These are phyloP conservation scores for Pythium oligandrum DNA, from an alignment of 352 stramenopile genomes.

Conservation along the genomic window DNA sequence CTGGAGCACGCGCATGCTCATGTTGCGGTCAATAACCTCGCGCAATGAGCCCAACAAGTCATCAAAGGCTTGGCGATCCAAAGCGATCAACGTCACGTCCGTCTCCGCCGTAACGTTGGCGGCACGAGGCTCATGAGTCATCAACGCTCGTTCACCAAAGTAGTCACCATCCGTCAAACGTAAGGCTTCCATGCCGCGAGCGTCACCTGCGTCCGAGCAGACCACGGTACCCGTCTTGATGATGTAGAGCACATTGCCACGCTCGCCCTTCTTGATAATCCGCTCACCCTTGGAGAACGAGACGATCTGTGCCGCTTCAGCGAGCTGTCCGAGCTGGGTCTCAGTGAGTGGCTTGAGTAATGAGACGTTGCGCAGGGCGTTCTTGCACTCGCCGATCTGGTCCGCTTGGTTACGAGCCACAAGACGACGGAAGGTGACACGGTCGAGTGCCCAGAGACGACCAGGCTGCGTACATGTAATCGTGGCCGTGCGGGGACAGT, in stretches of 20 bases:
- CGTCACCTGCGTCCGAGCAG: slow-evolving; percentile 49
- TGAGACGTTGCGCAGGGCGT: slow-evolving; percentile 51
- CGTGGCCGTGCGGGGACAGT: slow-evolving; percentile 91
- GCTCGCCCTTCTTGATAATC: slow-evolving; percentile 83
- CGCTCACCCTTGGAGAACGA: slow-evolving; percentile 61
- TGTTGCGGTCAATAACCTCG: slow-evolving; percentile 89
- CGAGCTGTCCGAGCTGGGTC: slow-evolving; percentile 51
- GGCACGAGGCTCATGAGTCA: slow-evolving; percentile 84
- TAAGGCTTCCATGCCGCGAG: slow-evolving; percentile 33
- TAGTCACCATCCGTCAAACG: slow-evolving; percentile 73
- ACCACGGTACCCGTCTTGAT: slow-evolving; percentile 69
- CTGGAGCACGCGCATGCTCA: slow-evolving; percentile 73
- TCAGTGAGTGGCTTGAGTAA: slow-evolving; percentile 52
- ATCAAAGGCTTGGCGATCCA: slow-evolving; percentile 93
- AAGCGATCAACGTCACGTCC: slow-evolving; percentile 64
- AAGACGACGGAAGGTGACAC: slow-evolving; percentile 80
- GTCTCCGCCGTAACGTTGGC: slow-evolving; percentile 86
- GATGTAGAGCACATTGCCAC: slow-evolving; percentile 82
- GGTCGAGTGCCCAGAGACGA: slow-evolving; percentile 81
- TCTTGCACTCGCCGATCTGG: slow-evolving; percentile 60
- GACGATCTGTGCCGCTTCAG: slow-evolving; percentile 61
- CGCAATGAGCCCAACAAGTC: slow-evolving; percentile 89
- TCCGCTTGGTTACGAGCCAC: slow-evolving; percentile 75
- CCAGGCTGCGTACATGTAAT: slow-evolving; percentile 46
- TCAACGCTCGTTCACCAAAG: slow-evolving; percentile 91